phyloP scores from a whole-genome alignment of 2,329 filamentous ascomycete species.

The Elsinoe ampelina region DNA sequence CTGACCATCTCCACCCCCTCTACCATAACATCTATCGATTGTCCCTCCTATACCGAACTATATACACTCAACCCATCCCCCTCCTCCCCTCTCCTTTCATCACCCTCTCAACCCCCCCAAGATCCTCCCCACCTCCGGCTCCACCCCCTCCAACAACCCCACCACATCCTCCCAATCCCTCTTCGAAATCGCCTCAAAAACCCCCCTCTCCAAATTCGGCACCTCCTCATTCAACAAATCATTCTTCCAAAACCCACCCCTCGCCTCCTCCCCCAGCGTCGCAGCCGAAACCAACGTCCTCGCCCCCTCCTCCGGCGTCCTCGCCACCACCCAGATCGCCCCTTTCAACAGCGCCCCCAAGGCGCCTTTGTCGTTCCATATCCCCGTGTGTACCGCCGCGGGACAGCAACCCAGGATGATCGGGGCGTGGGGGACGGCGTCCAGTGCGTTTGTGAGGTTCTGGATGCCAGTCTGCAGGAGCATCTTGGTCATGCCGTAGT shows the following conservation, averaged over 20 bases:
- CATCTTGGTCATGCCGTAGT: conserved; percentile 27
- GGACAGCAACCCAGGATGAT: conserved; percentile 30
- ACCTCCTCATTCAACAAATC: conserved; percentile 21
- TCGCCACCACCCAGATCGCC: conserved; percentile 21
- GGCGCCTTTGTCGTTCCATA: conserved; percentile 23
- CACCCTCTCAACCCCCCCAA: neutral
- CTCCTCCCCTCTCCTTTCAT: neutral
- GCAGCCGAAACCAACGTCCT: conserved; percentile 28
- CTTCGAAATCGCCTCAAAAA: neutral
- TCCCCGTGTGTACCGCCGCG: conserved; percentile 23
- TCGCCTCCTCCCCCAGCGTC: conserved; percentile 25
- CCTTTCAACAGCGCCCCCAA: conserved; percentile 20
- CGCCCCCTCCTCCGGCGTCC: conserved; percentile 24
- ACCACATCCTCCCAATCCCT: neutral
- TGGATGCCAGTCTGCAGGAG: conserved; percentile 29
- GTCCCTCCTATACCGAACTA: neutral
- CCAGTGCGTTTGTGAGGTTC: conserved; percentile 16
- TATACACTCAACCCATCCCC: neutral
- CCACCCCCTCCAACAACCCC: neutral
- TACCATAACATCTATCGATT: too few relatives aligned
- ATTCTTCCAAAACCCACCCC: conserved; percentile 30
- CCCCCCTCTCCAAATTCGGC: neutral
- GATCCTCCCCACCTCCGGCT: neutral
- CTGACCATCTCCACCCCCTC: too few relatives aligned
- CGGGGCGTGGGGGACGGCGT: conserved; percentile 17